phyloP scores from a whole-genome alignment of 2,329 filamentous ascomycete species.

The Waltergamsia citrina region DNA sequence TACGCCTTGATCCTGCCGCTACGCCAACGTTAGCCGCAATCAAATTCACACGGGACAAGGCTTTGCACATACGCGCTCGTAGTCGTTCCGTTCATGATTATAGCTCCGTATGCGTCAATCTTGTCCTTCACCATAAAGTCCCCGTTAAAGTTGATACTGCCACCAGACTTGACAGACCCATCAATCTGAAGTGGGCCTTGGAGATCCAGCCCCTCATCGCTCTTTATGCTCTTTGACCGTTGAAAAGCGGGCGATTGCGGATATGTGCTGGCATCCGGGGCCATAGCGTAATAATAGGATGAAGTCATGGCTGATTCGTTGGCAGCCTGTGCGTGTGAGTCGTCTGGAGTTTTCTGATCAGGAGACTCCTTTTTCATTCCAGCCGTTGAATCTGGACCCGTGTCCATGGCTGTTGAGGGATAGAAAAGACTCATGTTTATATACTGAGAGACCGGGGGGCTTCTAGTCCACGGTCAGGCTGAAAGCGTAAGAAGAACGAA shows the following conservation, averaged over 20 bases:
- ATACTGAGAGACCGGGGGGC: too few species aligned
- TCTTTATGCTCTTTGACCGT: conserved; percentile 29
- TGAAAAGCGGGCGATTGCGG: conserved; percentile 9
- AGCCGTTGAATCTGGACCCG: neutral
- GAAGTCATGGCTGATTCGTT: neutral
- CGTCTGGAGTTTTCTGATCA: too few species aligned
- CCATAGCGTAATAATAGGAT: conserved; percentile 10
- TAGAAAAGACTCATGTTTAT: conserved; percentile 2
- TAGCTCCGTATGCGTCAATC: conserved; percentile 35
- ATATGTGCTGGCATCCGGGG: neutral
- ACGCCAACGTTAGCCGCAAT: neutral
- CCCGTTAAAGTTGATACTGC: conserved; percentile 31
- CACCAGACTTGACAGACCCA: conserved; percentile 34
- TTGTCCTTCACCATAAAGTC: conserved; percentile 32
- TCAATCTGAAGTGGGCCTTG: conserved; percentile 35
- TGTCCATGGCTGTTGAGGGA: neutral
- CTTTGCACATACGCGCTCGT: conserved; percentile 27
- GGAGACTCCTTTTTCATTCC: too few species aligned
- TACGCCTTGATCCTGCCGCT: conserved; percentile 36
- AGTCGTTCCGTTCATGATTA: conserved; percentile 30
- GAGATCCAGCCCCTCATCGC: conserved; percentile 28
- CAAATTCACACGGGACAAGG: neutral
- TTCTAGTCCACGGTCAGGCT: too few species aligned
- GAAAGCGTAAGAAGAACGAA: too few species aligned
- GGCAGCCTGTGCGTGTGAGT: too few species aligned